Conservation (phyloP, 2,329 filamentous ascomycete genomes). For the Kalaharituber pfeilii region DNA sequence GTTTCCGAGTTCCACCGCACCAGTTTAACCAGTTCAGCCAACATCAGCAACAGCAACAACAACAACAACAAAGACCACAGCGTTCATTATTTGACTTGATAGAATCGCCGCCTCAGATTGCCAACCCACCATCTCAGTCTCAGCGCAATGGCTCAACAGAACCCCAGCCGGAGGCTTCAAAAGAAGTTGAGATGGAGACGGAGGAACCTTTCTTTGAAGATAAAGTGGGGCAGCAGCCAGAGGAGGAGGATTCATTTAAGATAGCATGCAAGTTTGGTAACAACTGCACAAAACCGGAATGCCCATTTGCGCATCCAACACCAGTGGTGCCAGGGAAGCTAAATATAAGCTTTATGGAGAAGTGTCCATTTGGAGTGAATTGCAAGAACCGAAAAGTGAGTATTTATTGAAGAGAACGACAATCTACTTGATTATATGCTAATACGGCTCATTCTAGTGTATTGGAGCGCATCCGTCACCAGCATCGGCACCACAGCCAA, state of each 20-base stretch:
- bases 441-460: conserved; percentile 33
- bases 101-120: background rate
- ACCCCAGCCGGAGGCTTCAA: conserved; percentile 4
- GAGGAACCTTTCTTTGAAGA: conserved; percentile 7
- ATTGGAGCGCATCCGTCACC: conserved; percentile 83
- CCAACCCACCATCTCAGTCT: background rate
- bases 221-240: background rate
- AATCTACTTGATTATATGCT: no score
- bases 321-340: conserved; percentile 58
- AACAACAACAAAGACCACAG: background rate
- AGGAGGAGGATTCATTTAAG: conserved; percentile 20
- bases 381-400: conserved; percentile 73
- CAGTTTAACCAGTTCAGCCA: background rate
- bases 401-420: background rate
- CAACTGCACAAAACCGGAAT: conserved; percentile 72
- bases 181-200: conserved; percentile 1
- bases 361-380: conserved; percentile 66
- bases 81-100: background rate
- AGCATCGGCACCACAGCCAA: conserved; percentile 30
- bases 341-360: conserved; percentile 23
- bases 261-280: conserved; percentile 71
- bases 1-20: conserved; percentile 2
- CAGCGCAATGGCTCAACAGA: background rate
- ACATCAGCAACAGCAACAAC: background rate
- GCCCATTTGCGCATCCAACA: conserved; percentile 86